A percentile compares a stretch with the other conserved stretches of the same genome.
phyloP scores from a whole-genome alignment of 306 rosid genomes.

The Acmispon strigosus region DNA sequence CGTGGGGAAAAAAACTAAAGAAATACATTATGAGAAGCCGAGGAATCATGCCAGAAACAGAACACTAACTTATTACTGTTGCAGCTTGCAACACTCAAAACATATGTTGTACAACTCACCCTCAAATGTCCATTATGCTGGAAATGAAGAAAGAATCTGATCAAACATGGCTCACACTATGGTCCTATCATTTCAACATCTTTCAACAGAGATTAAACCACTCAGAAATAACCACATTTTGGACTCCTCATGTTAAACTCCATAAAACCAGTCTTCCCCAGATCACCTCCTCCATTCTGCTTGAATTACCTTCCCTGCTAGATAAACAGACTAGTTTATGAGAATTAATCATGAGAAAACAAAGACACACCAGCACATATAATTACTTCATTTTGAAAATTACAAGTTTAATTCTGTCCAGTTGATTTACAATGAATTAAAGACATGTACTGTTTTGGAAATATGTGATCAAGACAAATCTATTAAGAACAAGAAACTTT shows the following conservation, averaged over 20 bases:
- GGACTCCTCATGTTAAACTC: constrained; percentile 13
- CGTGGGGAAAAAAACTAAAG: neutral
- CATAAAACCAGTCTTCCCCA: constrained; percentile 9
- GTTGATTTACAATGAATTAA: neutral
- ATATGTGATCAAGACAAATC: neutral
- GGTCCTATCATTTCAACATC: constrained; percentile 28
- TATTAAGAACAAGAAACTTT: neutral
- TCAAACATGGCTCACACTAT: constrained; percentile 29
- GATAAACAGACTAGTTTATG: neutral
- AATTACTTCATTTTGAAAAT: neutral
- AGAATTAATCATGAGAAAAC: constrained; percentile 11
- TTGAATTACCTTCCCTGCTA: constrained; percentile 61
- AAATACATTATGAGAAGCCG: constrained; percentile 17
- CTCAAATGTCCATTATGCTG: constrained; percentile 43
- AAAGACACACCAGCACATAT: neutral
- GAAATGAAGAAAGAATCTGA: constrained; percentile 23
- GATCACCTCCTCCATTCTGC: constrained; percentile 83
- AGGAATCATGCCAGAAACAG: constrained; percentile 30
- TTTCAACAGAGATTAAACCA: constrained; percentile 21
- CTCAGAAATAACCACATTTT: neutral
- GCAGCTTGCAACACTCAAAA: constrained; percentile 20
- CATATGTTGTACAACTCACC: constrained; percentile 57
- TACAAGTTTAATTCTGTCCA: neutral
- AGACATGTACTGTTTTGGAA: neutral
- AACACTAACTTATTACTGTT: constrained; percentile 5